Evolutionary conservation across 768 basidiomycete genomes (phyloP).

Genomic region (Boletus speciosus): DNA sequence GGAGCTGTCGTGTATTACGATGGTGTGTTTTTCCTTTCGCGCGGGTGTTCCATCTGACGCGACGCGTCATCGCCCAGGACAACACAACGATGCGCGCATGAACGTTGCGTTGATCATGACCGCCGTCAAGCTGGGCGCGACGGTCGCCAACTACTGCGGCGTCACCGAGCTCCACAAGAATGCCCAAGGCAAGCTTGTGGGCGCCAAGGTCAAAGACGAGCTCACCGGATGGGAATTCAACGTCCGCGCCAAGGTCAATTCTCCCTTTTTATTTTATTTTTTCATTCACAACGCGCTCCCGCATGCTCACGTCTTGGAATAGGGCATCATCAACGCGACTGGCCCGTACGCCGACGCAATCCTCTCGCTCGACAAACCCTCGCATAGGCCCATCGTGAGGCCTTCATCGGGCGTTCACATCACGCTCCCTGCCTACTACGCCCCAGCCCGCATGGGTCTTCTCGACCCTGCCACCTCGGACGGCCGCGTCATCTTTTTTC

Average conservation of each 20-base stretch:
- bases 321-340: slow-evolving; percentile 96
- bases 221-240: slow-evolving; percentile 81
- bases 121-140: slow-evolving; percentile 88
- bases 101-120: slow-evolving; percentile 94
- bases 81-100: slow-evolving; percentile 99
- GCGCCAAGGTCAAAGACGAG: slow-evolving; percentile 74
- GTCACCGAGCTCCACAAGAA: slow-evolving; percentile 77
- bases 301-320: neutral
- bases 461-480: slow-evolving; percentile 95
- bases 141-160: slow-evolving; percentile 85
- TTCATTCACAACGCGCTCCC: neutral
- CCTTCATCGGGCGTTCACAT: slow-evolving; percentile 94
- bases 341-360: slow-evolving; percentile 91
- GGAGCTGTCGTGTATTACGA: slow-evolving; percentile 98
- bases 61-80: slow-evolving; percentile 48
- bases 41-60: neutral
- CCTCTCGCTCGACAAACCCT: slow-evolving; percentile 73
- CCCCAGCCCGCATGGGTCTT: slow-evolving; percentile 91
- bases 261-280: neutral
- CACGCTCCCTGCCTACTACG: slow-evolving; percentile 96
- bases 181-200: slow-evolving; percentile 56
- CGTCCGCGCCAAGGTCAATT: slow-evolving; percentile 69
- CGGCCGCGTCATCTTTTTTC: slow-evolving; percentile 97
- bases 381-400: slow-evolving; percentile 83
- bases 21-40: slow-evolving; percentile 44